phyloP scores from a whole-genome alignment of 345 rosid species.

The Brassica juncea region DNA sequence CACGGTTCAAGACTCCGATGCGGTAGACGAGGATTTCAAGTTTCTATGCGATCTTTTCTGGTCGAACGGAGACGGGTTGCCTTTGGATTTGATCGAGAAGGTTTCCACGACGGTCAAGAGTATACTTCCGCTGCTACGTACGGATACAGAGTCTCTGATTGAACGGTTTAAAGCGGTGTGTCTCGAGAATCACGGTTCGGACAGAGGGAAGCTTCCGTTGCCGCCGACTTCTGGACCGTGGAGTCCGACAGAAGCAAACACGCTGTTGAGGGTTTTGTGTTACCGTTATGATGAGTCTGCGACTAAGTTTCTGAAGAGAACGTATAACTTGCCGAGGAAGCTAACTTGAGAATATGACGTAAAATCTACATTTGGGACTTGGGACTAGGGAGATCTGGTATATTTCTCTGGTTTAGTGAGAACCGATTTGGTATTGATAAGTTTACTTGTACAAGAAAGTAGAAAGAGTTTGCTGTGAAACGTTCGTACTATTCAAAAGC shows the following conservation, averaged over 20 bases:
- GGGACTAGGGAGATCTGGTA: neutral
- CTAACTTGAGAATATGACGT: conserved; percentile 37
- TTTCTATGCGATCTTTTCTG: conserved; percentile 75
- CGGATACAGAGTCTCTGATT: conserved; percentile 65
- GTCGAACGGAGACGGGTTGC: conserved; percentile 94
- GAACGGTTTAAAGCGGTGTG: conserved; percentile 53
- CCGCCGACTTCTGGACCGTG: conserved; percentile 89
- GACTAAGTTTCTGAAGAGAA: conserved; percentile 82
- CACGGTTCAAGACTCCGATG: conserved; percentile 57
- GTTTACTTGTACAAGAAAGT: conserved; percentile 26
- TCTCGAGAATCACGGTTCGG: conserved; percentile 64
- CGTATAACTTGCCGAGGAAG: conserved; percentile 83
- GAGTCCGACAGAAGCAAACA: conserved; percentile 86
- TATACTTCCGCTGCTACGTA: conserved; percentile 67
- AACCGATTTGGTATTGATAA: conserved; percentile 16
- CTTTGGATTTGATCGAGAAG: conserved; percentile 75
- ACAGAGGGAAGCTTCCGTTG: conserved; percentile 73
- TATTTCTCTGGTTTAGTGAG: neutral
- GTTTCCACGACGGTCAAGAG: conserved; percentile 59
- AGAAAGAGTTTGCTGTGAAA: neutral
- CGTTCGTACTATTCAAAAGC: neutral
- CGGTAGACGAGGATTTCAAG: conserved; percentile 82
- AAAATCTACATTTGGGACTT: neutral
- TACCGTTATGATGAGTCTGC: conserved; percentile 77
- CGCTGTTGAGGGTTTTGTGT: conserved; percentile 80